These are phyloP conservation scores for Pseudoscleropodium purum DNA, from an alignment of 225 moss, liverwort and hornwort species.

Conservation along the genomic window DNA sequence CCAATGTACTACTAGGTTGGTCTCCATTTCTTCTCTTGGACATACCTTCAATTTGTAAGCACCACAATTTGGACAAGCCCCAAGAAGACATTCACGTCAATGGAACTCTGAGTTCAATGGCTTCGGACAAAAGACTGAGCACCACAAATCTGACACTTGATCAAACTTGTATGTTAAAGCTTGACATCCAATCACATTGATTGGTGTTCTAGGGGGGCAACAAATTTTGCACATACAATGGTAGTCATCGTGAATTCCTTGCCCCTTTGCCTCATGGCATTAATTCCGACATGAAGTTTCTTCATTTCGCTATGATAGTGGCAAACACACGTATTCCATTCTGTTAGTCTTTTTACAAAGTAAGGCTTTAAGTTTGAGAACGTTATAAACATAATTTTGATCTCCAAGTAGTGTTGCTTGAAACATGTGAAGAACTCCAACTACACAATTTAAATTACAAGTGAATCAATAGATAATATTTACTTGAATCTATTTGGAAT, in stretches of 20 bases:
- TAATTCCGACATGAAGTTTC: neutral
- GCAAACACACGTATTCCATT: neutral
- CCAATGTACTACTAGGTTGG: neutral
- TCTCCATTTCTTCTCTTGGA: neutral
- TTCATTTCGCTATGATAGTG: neutral
- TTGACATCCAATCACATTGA: neutral
- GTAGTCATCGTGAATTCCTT: neutral
- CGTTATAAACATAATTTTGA: neutral
- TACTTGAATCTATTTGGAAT: too few species aligned
- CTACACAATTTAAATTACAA: neutral
- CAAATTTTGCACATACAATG: neutral
- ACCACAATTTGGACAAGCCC: neutral
- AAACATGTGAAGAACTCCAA: neutral
- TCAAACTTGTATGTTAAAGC: neutral
- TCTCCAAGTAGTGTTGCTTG: accelerated
- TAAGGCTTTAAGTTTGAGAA: neutral
- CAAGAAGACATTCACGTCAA: neutral
- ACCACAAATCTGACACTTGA: neutral
- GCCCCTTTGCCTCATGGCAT: neutral
- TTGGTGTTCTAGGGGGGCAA: accelerated
- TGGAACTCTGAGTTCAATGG: neutral
- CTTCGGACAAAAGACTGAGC: neutral
- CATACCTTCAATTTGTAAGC: neutral
- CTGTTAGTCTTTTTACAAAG: neutral
- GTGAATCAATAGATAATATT: too few species aligned